Evolutionary conservation across 2,329 filamentous ascomycete genomes (phyloP), one percentile per base, ranked within the genome.

Genomic region (Verticillium isaacii): DNA sequence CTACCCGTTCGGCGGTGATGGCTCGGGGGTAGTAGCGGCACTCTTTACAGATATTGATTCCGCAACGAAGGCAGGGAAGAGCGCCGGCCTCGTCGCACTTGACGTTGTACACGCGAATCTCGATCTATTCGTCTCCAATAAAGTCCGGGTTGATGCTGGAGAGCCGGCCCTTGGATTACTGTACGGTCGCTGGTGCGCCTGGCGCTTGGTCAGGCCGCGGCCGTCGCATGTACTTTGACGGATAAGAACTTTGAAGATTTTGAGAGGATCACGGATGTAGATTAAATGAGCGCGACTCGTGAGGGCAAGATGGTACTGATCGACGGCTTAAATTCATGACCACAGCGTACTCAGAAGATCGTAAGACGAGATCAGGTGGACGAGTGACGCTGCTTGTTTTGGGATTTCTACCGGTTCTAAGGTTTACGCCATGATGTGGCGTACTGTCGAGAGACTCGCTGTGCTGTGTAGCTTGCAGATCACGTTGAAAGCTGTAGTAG

Each of bases 11-110:
- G 52, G 41, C 5, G 50, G 36, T 5, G n/a, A 55, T 45, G 55
- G 55, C 54, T 19, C 61, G 55, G 3, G 19, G 29, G 14, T 62
- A 61, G 52, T 60, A 56, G 32, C 64, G 61, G 25, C 64, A 66
- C 41, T 63, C 61, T 17, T 64, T 60, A 36, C 64, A 64, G 25
- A 62, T 36, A 12, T 61, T 62, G 61, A 62, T 61, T 37, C 57
- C 57, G 39, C 59, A 64, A 3, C 34, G 36, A 5, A 54, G n/a
- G 17, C 59, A 64, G 0, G 60, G 61, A 3, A 62, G 52, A 1
- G 64, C 58, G 2, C 54, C 58, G 2, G 57, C 58, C 2, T 60
- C 58, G 25, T 60, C 64, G 41, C 57, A 64, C 11, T 57, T 57
- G 39, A 61, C 25, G 39, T 64, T 60, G 23, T 60, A 60, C 11